phyloP scores from a whole-genome alignment of 495 filamentous ascomycete species.

The Glarea lozoyensis region DNA sequence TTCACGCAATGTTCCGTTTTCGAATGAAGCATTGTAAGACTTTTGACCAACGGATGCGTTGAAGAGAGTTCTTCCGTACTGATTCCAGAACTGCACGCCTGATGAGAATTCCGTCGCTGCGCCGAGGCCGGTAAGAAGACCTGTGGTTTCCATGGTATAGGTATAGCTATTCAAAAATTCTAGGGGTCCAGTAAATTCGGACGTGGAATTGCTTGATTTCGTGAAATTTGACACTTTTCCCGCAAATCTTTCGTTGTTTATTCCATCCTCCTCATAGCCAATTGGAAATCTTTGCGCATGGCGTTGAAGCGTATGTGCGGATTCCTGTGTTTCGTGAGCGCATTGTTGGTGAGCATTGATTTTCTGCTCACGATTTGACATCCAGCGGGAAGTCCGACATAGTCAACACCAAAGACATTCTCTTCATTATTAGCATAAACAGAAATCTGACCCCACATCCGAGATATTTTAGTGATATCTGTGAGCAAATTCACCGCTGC shows the following conservation, averaged over 20 bases:
- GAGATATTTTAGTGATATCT: slow-evolving; percentile 20
- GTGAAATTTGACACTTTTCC: slow-evolving; percentile 38
- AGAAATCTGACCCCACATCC: slow-evolving; percentile 36
- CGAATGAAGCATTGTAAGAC: slow-evolving; percentile 33
- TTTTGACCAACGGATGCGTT: slow-evolving; percentile 32
- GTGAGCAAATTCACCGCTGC: too few species aligned
- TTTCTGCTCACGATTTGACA: slow-evolving; percentile 29
- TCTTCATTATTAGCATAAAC: slow-evolving; percentile 35
- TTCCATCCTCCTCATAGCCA: slow-evolving; percentile 29
- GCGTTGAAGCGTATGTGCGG: slow-evolving; percentile 41
- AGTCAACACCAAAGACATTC: slow-evolving; percentile 30
- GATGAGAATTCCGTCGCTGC: slow-evolving; percentile 40
- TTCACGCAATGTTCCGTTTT: slow-evolving; percentile 34
- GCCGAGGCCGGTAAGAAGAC: slow-evolving; percentile 35
- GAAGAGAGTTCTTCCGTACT: slow-evolving; percentile 43
- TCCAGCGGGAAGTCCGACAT: slow-evolving; percentile 38
- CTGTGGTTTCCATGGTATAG: slow-evolving; percentile 33
- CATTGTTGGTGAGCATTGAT: neutral
- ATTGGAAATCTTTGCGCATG: slow-evolving; percentile 46
- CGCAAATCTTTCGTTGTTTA: slow-evolving; percentile 35
- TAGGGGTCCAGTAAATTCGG: slow-evolving; percentile 34
- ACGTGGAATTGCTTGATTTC: slow-evolving; percentile 23
- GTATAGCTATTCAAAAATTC: slow-evolving; percentile 41
- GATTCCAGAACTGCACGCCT: slow-evolving; percentile 41
- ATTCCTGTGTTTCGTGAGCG: slow-evolving; percentile 27